Percentiles rank a stretch among this genome's conserved stretches.
phyloP scores from a whole-genome alignment of 1,284 basidiomycete species.

The Sphaerobolus stellatus region DNA sequence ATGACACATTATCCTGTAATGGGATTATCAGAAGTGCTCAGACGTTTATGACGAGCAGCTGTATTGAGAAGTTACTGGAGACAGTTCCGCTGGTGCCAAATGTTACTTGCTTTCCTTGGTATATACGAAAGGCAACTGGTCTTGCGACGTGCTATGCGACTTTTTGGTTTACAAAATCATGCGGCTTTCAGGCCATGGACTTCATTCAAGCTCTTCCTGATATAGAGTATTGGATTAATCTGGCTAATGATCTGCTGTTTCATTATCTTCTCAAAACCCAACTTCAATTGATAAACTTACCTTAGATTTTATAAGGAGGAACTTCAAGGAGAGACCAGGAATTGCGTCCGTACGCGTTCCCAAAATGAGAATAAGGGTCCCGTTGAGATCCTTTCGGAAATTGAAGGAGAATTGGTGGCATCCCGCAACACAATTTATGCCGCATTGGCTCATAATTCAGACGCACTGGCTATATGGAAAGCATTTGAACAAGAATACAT shows the following conservation, averaged over 20 bases:
- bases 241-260: conserved; percentile 7
- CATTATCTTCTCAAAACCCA: not conserved
- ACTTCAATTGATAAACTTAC: not conserved
- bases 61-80: conserved; percentile 2
- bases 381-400: not conserved
- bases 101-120: conserved; percentile 5
- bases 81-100: not conserved
- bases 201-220: conserved; percentile 2
- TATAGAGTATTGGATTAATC: conserved; percentile 6
- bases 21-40: not conserved
- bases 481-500: not conserved
- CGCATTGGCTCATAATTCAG: not conserved
- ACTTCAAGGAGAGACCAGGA: not conserved
- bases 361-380: not conserved
- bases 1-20: conserved; percentile 3
- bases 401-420: not conserved
- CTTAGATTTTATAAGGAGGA: conserved; percentile 9
- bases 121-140: conserved; percentile 1
- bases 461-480: not conserved
- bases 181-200: not conserved
- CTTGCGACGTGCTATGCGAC: not conserved
- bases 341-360: not conserved
- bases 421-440: conserved; percentile 1
- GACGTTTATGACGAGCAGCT: not conserved
- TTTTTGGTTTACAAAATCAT: not conserved